phyloP scores from a whole-genome alignment of 495 filamentous ascomycete species.

The Peziza echinospora region DNA sequence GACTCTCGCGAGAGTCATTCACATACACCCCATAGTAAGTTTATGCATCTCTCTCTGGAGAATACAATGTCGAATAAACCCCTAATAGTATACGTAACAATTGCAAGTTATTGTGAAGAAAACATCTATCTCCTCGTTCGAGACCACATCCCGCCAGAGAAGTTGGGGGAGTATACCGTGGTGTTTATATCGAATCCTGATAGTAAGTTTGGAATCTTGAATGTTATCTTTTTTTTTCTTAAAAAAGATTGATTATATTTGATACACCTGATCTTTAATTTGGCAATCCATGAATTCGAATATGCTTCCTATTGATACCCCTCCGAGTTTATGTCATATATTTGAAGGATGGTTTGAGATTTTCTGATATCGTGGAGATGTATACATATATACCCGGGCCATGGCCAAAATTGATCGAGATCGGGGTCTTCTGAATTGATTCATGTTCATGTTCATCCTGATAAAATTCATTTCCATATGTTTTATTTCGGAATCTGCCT shows the following conservation, averaged over 20 bases:
- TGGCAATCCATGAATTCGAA: constrained; percentile 1
- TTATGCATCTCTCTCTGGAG: too few species aligned
- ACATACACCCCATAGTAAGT: constrained; percentile 1
- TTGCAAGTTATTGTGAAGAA: constrained; percentile 15
- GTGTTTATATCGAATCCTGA: constrained; percentile 16
- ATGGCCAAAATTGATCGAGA: too few species aligned
- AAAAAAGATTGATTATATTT: too few species aligned
- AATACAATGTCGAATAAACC: neutral
- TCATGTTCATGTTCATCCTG: too few species aligned
- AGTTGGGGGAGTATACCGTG: constrained; percentile 5
- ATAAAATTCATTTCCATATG: too few species aligned
- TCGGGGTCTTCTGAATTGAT: too few species aligned
- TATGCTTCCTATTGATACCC: constrained; percentile 9
- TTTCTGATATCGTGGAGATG: too few species aligned
- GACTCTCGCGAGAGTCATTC: neutral
- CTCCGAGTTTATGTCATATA: neutral
- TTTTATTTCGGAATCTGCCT: too few species aligned
- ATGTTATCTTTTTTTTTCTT: neutral
- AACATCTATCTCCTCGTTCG: constrained; percentile 16
- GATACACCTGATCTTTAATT: neutral
- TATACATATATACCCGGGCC: too few species aligned
- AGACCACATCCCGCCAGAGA: constrained; percentile 5
- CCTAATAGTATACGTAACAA: neutral
- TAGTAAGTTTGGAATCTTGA: neutral
- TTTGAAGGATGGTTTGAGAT: too few species aligned